Evolutionary conservation across 1,284 basidiomycete genomes (phyloP), one percentile per base, ranked within the genome.

Genomic region (Papiliotrema nemorosa): DNA sequence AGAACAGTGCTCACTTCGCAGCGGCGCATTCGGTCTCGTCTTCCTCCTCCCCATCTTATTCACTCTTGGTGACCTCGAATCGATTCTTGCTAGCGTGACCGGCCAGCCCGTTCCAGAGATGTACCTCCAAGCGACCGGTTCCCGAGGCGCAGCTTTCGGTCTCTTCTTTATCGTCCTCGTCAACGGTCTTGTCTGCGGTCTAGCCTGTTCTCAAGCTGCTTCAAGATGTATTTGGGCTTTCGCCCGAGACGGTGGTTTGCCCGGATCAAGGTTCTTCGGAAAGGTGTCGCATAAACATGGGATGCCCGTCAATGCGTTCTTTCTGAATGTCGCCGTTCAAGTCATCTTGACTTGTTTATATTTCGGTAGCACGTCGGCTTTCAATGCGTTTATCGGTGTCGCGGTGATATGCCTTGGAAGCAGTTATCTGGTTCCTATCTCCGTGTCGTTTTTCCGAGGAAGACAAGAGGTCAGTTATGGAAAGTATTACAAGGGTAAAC

Each of bases 21-120:
- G 65, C 55, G 60, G 57, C 5, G 24, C 60, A 12, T 58, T 64
- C 20, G 67, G 67, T 21, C 55, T 67, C 25, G 49, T 67, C 46
- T 69, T 65, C 58, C 60, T 78, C 41, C 61, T 78, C 13, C 76
- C 76, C 16, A 67, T 78, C 25, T 63, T 76, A 33, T 77, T 78
- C 60, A 67, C 75, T 35, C 66, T 77, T 14, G 72, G 73, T 5
- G 71, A 76, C 51, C 64, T 76, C 14, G 49, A 58, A 14, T 58
- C 58, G 22, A 60, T 76, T 14, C 64, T 77, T 34, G 60, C 58
- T 6, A 66, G 72, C 22, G 62, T 69, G 0, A 71, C 73, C 3
- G 75, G 74, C 24, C 75, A 77, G 53, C 76, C 76, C 2, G 61
- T 75, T n/a, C 70, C 74, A 0, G 67, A 69, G 13, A 66, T 76